Evolutionary conservation across 192 early-diverging fungal species (phyloP).

Genomic region (Chytriomyces confervae): DNA sequence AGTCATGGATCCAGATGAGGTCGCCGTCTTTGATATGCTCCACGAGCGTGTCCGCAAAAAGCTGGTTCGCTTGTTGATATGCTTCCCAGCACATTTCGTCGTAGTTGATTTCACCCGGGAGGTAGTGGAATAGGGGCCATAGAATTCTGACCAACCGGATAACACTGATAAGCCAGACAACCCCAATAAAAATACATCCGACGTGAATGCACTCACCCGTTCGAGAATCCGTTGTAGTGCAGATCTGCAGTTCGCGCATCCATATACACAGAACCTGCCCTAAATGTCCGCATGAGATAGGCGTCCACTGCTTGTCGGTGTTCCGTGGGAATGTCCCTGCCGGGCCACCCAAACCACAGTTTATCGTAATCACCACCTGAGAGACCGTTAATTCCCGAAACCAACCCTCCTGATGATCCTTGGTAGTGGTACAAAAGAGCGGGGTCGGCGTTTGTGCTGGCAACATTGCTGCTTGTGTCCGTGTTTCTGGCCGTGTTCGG

Average conservation of each 20-base stretch:
- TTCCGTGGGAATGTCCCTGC: slow-evolving; percentile 39
- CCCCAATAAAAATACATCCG: background rate
- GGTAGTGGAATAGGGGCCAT: slow-evolving; percentile 99
- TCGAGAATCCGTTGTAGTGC: slow-evolving; percentile 99
- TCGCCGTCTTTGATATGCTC: slow-evolving; percentile 86
- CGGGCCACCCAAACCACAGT: slow-evolving; percentile 84
- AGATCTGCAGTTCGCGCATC: slow-evolving; percentile 91
- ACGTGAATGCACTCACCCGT: slow-evolving; percentile 51
- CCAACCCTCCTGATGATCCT: slow-evolving; percentile 85
- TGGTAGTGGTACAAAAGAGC: slow-evolving; percentile 5
- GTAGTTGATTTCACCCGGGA: slow-evolving; percentile 98
- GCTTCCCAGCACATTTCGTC: slow-evolving; percentile 96
- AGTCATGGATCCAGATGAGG: slow-evolving; percentile 76
- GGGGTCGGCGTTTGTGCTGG: background rate
- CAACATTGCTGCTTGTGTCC: slow-evolving; percentile 37
- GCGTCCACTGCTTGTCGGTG: slow-evolving; percentile 74
- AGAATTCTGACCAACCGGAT: slow-evolving; percentile 75
- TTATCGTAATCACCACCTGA: slow-evolving; percentile 61
- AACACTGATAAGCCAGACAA: background rate
- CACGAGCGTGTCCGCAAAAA: slow-evolving; percentile 89
- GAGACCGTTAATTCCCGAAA: slow-evolving; percentile 93
- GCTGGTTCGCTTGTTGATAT: slow-evolving; percentile 88
- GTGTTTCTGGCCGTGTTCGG: slow-evolving; percentile 52
- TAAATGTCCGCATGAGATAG: slow-evolving; percentile 77
- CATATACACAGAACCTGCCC: slow-evolving; percentile 92